Conservation (phyloP, 371 early-diverging fungal genomes). For the Mucor racemosus region DNA sequence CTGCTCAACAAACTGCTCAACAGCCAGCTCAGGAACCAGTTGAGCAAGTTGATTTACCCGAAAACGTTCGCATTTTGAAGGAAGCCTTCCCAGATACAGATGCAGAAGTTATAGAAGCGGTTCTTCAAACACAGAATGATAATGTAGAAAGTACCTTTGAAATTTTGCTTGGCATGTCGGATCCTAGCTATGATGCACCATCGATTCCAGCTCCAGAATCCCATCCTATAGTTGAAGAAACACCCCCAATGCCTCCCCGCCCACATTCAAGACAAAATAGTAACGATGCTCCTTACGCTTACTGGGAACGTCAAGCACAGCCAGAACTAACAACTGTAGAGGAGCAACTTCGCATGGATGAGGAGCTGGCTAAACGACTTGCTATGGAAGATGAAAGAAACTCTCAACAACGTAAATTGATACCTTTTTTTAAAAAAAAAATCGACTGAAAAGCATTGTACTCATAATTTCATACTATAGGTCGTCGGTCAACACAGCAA, state of each 20-base stretch:
- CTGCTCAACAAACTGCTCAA: neutral
- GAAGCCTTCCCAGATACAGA: slow-evolving; percentile 57
- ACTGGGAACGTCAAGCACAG: slow-evolving; percentile 27
- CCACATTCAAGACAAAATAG: slow-evolving; percentile 20
- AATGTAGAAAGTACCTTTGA: slow-evolving; percentile 49
- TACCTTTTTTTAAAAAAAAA: neutral
- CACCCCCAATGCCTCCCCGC: slow-evolving; percentile 45
- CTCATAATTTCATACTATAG: neutral
- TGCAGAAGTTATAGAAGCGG: slow-evolving; percentile 50
- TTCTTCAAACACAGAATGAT: slow-evolving; percentile 42
- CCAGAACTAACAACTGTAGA: slow-evolving; percentile 32
- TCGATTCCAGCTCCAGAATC: slow-evolving; percentile 10
- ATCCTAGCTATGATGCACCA: slow-evolving; percentile 45
- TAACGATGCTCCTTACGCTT: slow-evolving; percentile 20
- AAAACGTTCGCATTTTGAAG: slow-evolving; percentile 35
- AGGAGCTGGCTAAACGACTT: slow-evolving; percentile 48
- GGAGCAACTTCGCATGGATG: slow-evolving; percentile 54
- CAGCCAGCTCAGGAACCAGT: neutral
- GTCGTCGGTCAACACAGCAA: neutral
- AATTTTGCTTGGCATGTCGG: slow-evolving; percentile 46
- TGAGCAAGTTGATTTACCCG: neutral
- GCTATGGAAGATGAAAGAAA: slow-evolving; percentile 45
- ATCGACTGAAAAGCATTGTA: neutral
- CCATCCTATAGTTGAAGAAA: slow-evolving; percentile 8
- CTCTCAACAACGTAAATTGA: slow-evolving; percentile 20